Evolutionary conservation across 2,329 filamentous ascomycete species (phyloP), one percentile per base, ranked within the genome.

Genomic region (Diaporthe helianthi): DNA sequence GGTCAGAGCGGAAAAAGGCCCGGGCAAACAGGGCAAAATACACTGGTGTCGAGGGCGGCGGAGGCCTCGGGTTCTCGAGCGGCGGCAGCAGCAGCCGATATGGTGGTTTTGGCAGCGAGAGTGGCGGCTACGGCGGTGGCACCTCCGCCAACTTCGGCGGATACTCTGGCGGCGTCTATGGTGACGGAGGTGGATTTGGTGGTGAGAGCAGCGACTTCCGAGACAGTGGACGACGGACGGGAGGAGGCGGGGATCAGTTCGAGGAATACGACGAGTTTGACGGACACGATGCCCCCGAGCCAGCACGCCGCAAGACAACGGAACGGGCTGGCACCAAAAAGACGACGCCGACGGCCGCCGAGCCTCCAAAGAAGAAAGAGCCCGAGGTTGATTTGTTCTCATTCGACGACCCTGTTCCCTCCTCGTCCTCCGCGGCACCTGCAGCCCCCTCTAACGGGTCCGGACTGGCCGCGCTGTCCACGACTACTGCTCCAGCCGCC

Each of bases 181-280:
- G 95, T n/a, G 95, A 98, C 76, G 95, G 95, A 26, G 95, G 95
- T 72, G 95, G 94, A 19, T 98, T 97, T 75, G 93, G 94, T 51
- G 94, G 94, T 3, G 89, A 93, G 76, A 80, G 85, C 24, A 88
- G 85, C 74, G 92, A 93, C 64, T 97, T 92, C 81, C 86, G 89
- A 69, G 90, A 93, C 74, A 81, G 85, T 26, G 82, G 88, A 69
- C 84, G 84, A 74, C 83, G 90, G 69, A 17, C 44, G 8, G 58
- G 41, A 36, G 58, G 64, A 36, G 58, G 64, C 12, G 84, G 86
- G 41, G 94, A 97, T 73, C 88, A 91, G 73, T 99, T 98, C 75
- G 95, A 98, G 75, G 96, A 98, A 80, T 99, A 99, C 76, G 94
- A 99, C 77, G 96, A 99, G 80, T 95, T 91, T 76, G 95, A 98